Evolutionary conservation across 2,329 filamentous ascomycete species (phyloP).

Genomic region (Cyphellophora attinorum): DNA sequence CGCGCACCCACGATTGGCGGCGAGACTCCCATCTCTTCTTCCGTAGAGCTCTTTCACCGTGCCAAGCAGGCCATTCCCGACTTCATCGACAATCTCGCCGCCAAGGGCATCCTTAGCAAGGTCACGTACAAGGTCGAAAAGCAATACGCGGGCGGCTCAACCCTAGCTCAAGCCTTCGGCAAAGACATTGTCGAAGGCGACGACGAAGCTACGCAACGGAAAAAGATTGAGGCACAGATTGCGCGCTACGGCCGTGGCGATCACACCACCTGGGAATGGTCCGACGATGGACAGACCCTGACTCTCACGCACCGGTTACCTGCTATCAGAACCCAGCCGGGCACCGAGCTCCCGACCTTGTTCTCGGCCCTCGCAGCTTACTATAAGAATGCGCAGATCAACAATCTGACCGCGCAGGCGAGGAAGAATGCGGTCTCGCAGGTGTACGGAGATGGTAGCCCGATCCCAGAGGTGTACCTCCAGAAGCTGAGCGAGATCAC

Average conservation of each 20-base stretch:
- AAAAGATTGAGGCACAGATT: slow-evolving; percentile 42
- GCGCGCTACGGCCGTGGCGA: slow-evolving; percentile 34
- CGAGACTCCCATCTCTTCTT: slow-evolving; percentile 40
- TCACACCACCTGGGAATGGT: slow-evolving; percentile 41
- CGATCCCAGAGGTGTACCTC: slow-evolving; percentile 38
- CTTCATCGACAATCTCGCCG: slow-evolving; percentile 32
- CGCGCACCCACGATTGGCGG: slow-evolving; percentile 26
- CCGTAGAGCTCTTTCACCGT: slow-evolving; percentile 36
- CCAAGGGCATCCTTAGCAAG: slow-evolving; percentile 35
- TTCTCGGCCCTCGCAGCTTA: slow-evolving; percentile 39
- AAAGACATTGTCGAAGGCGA: slow-evolving; percentile 37
- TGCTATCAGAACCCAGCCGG: slow-evolving; percentile 37
- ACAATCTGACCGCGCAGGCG: slow-evolving; percentile 13
- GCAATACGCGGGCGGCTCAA: slow-evolving; percentile 39
- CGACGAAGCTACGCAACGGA: slow-evolving; percentile 28
- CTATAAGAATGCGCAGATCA: slow-evolving; percentile 25
- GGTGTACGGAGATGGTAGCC: slow-evolving; percentile 36
- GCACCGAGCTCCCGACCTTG: slow-evolving; percentile 35
- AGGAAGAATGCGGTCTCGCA: slow-evolving; percentile 29
- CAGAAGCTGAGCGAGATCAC: slow-evolving; percentile 34
- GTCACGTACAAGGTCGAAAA: slow-evolving; percentile 33
- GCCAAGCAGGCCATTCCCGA: slow-evolving; percentile 38
- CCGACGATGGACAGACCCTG: slow-evolving; percentile 27
- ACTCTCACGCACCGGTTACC: slow-evolving; percentile 37
- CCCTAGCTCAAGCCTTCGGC: slow-evolving; percentile 37